Evolutionary conservation across 805 yeast genomes (phyloP), one percentile per base, ranked within the genome.

Genomic region (Spathaspora girioi): DNA sequence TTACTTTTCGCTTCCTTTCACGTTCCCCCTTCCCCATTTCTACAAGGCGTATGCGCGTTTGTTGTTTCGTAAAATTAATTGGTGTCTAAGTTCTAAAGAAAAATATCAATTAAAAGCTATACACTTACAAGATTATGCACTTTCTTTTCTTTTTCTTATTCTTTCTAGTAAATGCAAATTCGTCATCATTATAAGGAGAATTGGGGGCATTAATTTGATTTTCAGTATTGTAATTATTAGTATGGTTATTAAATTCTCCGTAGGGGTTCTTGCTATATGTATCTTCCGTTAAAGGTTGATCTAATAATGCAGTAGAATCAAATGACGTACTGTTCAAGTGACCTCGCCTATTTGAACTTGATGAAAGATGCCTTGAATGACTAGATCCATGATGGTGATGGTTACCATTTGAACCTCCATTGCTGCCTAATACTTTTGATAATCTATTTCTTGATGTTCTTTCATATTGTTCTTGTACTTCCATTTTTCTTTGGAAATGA

Each of bases 201-300:
- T 12, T 35, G 15, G 46, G 57, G 1, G 17, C 17, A 29, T 43
- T 27, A 6, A 23, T 23, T 23, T 23, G 26, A 23, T 23, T 23
- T 6, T 23, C 26, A 23, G 26, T 23, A 23, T 23, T 23, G 26
- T 23, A 23, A 27, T 17, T 29, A 5, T 26, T 32, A 29, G 27
- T 47, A 14, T 38, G 43, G 42, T 46, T 48, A 23, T 51, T 51
- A 46, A 57, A 63, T 45, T 64, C 59, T 6, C 70, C 71, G 53
- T 73, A 73, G 15, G 77, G 77, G 47, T 73, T 73, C 19, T 56
- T 29, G 20, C 55, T 55, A 57, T 65, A 66, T 19, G 61, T 64
- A 48, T 71, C 77, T 57, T 74, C 79, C 11, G 65, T 57, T 54
- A 75, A 67, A 14, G 79, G 79, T n/a, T 65, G 59, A 50, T 73